Evolutionary conservation across 495 filamentous ascomycete genomes (phyloP), one percentile per base, ranked within the genome.

Genomic region (Amphirosellinia nigrospora): DNA sequence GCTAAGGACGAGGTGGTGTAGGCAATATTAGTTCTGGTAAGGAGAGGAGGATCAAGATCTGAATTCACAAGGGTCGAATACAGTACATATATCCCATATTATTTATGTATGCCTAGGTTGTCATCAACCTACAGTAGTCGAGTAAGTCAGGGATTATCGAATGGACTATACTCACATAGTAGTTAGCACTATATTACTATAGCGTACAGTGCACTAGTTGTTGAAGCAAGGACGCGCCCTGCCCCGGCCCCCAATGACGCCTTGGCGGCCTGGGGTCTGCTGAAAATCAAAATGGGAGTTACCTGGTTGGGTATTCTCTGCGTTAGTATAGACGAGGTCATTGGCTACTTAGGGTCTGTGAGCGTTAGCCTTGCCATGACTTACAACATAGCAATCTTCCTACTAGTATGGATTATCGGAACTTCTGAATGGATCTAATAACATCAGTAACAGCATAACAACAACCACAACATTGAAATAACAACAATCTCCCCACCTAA

Each of bases 291-390:
- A 32, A 19, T 56, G 52, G 23, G 8, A 68, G 34, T 68, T 68
- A 59, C 65, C 65, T 46, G 52, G 65, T 68, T 68, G 39, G 65
- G 65, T 13, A 68, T 58, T 45, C 52, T 53, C 38, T 59, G 34
- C 65, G 65, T 30, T 10, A 32, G 36, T 30, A n/a, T 39, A 32
- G 32, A 28, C 64, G 15, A 39, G 15, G 46, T 43, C 46, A 55
- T 66, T 66, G 64, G 64, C 43, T 23, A 32, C 19, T 63, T 28
- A 36, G 15, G n/a, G 1, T 34, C 9, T 41, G 21, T 26, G 23
- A 23, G 21, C 3, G 23, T 52, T 52, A 52, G 48, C 19, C 21
- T 50, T 26, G 46, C 36, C 62, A 52, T 34, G 15, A 28, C 62
- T 50, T 11, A 30, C 62, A 65, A 39, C 46, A 52, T 34, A 38